phyloP scores from a whole-genome alignment of 768 basidiomycete species.

The Cyclocybe aegerita region DNA sequence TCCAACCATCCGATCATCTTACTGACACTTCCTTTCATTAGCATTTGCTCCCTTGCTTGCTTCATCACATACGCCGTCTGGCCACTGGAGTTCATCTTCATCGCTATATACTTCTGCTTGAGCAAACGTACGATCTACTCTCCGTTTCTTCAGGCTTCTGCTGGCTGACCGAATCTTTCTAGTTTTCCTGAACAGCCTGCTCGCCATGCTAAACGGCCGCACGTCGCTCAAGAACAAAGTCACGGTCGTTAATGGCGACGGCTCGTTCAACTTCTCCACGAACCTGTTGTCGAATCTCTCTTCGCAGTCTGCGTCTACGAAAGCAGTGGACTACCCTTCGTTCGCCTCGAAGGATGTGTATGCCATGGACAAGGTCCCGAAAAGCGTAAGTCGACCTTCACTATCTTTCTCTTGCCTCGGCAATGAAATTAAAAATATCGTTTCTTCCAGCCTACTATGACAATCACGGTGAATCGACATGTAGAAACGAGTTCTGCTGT shows the following conservation, averaged over 20 bases:
- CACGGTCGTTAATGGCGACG: slow-evolving; percentile 5
- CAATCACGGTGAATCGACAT: slow-evolving; percentile 8
- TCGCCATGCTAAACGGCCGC: slow-evolving; percentile 30
- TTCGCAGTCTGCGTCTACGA: slow-evolving; percentile 3
- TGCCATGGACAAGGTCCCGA: no score
- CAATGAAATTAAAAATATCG: no score
- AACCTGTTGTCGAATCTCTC: no score
- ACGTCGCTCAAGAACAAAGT: slow-evolving; percentile 21
- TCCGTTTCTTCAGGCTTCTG: no score
- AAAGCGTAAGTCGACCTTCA: not conserved
- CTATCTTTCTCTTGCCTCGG: not conserved
- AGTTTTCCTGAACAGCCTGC: slow-evolving; percentile 33
- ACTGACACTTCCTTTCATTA: not conserved
- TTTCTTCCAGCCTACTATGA: slow-evolving; percentile 2
- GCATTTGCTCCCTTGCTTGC: slow-evolving; percentile 28
- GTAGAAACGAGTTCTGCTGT: slow-evolving; percentile 4
- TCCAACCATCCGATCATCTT: not conserved
- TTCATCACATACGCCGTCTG: slow-evolving; percentile 37
- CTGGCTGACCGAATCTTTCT: not conserved
- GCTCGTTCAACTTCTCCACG: slow-evolving; percentile 2
- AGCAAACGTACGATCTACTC: slow-evolving; percentile 37
- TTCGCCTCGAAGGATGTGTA: not conserved
- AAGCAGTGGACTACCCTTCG: slow-evolving; percentile 11
- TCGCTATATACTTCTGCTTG: slow-evolving; percentile 44
- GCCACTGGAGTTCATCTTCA: slow-evolving; percentile 45